phyloP scores from a whole-genome alignment of 257 asterid genomes.

The Solanum corneliomulleri region DNA sequence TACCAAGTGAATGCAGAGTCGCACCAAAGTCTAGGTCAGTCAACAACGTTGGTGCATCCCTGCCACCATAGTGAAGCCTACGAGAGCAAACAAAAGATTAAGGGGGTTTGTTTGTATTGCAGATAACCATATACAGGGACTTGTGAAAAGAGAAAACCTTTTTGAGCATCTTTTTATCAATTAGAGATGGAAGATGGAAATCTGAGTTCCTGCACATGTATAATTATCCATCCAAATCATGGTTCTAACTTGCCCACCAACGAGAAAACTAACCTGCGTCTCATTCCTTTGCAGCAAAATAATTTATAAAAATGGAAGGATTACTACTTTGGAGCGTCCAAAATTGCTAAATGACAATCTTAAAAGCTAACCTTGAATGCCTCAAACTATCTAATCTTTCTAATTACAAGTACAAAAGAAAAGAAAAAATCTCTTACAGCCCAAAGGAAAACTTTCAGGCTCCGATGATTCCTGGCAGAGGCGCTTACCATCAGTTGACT shows the following conservation, averaged over 20 bases:
- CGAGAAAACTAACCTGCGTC: background rate
- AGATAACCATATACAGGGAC: background rate
- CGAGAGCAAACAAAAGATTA: background rate
- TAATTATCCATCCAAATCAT: background rate
- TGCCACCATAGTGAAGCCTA: background rate
- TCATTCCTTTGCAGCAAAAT: background rate
- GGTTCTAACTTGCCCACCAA: background rate
- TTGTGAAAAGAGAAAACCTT: background rate
- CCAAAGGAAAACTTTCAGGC: slow-evolving; percentile 12
- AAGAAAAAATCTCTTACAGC: slow-evolving; percentile 15
- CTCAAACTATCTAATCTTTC: slow-evolving; percentile 18
- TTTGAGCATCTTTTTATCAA: background rate
- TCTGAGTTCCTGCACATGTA: background rate
- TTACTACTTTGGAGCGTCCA: background rate
- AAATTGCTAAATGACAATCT: background rate
- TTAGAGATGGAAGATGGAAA: background rate
- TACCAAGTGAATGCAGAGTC: background rate
- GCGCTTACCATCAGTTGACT: slow-evolving; percentile 16
- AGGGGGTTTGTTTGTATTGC: background rate
- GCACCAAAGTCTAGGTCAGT: background rate
- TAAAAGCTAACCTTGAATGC: slow-evolving; percentile 5
- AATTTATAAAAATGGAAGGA: background rate
- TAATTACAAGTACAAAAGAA: slow-evolving; percentile 8
- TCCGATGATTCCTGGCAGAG: slow-evolving; percentile 23
- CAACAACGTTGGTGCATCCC: background rate